Conservation (phyloP, 768 basidiomycete species). For the Psilocybe cyanescens region DNA sequence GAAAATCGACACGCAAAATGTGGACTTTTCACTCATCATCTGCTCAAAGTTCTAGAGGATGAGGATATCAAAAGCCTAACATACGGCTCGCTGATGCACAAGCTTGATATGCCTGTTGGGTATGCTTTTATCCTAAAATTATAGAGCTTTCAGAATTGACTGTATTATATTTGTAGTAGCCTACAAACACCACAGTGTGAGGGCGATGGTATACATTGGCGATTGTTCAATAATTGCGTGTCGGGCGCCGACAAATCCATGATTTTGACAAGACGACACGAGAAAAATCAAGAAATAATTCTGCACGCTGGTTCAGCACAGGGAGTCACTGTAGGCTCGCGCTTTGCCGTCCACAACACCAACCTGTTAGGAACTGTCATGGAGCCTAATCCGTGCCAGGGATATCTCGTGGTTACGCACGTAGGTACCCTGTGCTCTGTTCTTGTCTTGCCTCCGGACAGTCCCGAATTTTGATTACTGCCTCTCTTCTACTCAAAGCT, state of each 20-base stretch:
- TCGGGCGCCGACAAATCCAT: constrained; percentile 31
- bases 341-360: constrained; percentile 25
- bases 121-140: constrained; percentile 2
- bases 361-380: constrained; percentile 24
- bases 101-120: constrained; percentile 31
- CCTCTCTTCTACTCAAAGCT: constrained; percentile 30
- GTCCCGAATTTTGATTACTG: constrained; percentile 13
- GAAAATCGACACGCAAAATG: constrained; percentile 27
- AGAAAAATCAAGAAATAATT: constrained; percentile 9
- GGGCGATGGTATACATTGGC: constrained; percentile 33
- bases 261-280: constrained; percentile 25
- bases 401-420: constrained; percentile 22
- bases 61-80: constrained; percentile 28
- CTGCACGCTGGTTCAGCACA: constrained; percentile 36
- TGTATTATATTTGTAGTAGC: constrained; percentile 14
- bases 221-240: constrained; percentile 33
- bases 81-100: constrained; percentile 36
- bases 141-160: background rate
- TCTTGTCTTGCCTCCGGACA: constrained; percentile 9
- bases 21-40: constrained; percentile 34
- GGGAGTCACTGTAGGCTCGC: constrained; percentile 32
- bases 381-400: constrained; percentile 25
- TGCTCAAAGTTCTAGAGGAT: constrained; percentile 28
- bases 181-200: constrained; percentile 39
- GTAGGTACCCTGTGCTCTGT: constrained; percentile 26